Evolutionary conservation across 1,139 yeast species (phyloP), one percentile per base, ranked within the genome.

Genomic region (Suhomyces coccinellae): DNA sequence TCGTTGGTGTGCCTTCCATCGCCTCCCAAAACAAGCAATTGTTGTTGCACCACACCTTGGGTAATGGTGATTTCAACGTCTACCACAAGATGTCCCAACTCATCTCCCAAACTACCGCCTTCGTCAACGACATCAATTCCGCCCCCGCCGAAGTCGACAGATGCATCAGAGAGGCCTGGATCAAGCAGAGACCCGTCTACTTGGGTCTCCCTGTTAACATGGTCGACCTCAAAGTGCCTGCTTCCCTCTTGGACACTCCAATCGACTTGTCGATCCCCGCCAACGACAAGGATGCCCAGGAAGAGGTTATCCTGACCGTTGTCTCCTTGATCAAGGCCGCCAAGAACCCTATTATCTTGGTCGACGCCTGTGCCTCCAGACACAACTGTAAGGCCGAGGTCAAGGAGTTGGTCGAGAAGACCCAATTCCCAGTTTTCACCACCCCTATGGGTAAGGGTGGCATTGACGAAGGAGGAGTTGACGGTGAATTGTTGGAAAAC

Each of bases 381-480:
- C 95, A 87, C 66, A 75, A 75, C 53, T 85, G 83, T 58, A 77
- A 75, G 59, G 69, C 65, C 30, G 89, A 85, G 67, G 84, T 87
- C 49, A 71, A 68, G 52, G 66, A 73, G 54, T 77, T 88, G 61
- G 85, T 86, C 45, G 80, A 82, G 55, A 60, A 71, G 43, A 86
- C 96, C 39, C 83, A 85, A 63, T 87, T 83, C 81, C 95, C 95
- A 33, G 87, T 85, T 30, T 87, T 80, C 69, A 86, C 86, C 45
- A 87, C 96, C 43, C 96, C 96, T 53, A 87, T 88, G 95, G 96
- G 96, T 68, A 87, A 87, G 70, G 86, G 90, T 52, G 77, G 80
- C 34, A 80, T 87, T 59, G 83, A 85, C 67, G 96, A 88, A 70
- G 67, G 71, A 46, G 71, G 71, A 31, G 62, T 64, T 29, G 61